Evolutionary conservation across 177 flowering plant species (phyloP).

Genomic region (Vitis hybrid): DNA sequence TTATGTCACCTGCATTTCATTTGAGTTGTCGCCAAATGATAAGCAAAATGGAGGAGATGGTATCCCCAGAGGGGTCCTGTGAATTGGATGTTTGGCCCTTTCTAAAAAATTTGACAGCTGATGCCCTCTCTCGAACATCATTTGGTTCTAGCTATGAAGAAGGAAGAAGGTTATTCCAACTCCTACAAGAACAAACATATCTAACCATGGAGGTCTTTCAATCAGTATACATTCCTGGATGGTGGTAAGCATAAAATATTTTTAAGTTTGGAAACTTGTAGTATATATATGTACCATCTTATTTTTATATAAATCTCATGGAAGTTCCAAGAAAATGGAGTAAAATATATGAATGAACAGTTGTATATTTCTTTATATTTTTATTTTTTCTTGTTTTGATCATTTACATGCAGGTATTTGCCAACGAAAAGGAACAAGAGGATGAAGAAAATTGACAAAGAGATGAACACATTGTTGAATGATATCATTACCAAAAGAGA

Average conservation of each 20-base stretch:
- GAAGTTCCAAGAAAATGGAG: too few species aligned
- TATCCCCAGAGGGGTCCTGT: background rate
- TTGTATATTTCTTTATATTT: too few species aligned
- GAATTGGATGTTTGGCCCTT: conserved; percentile 15
- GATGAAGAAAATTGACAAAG: conserved; percentile 9
- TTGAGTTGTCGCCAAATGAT: conserved; percentile 6
- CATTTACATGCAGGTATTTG: conserved; percentile 6
- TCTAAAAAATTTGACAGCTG: conserved; percentile 2
- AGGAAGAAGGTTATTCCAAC: conserved; percentile 14
- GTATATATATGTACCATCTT: too few species aligned
- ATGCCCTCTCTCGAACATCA: conserved; percentile 14
- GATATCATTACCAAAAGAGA: conserved; percentile 9
- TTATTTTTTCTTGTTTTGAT: too few species aligned
- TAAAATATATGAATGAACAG: too few species aligned
- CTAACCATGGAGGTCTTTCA: background rate
- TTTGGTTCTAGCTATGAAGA: conserved; percentile 20
- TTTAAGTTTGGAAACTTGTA: too few species aligned
- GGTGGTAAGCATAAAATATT: conserved; percentile 2
- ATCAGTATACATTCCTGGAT: conserved; percentile 17
- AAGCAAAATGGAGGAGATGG: conserved; percentile 7
- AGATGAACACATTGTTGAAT: background rate
- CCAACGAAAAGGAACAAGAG: conserved; percentile 14
- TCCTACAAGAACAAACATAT: conserved; percentile 2
- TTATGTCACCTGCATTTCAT: conserved; percentile 10
- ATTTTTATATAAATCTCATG: too few species aligned